phyloP scores from a whole-genome alignment of 768 basidiomycete species.

The Auriscalpium microsporum region DNA sequence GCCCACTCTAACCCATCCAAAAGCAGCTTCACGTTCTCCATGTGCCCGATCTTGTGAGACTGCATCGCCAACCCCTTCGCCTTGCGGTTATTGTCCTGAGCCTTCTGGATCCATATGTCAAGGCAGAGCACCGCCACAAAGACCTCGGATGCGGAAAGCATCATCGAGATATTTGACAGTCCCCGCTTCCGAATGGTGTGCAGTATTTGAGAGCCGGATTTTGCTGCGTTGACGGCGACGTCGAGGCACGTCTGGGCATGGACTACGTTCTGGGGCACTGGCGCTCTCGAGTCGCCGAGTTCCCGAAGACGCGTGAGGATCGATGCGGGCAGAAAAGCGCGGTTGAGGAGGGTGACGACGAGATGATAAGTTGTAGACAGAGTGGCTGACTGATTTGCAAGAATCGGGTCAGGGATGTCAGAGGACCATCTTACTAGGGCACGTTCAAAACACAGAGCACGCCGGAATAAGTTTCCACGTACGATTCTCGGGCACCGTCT shows the following conservation, averaged over 20 bases:
- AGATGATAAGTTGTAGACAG: conserved; percentile 44
- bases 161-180: conserved; percentile 11
- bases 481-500: conserved; percentile 23
- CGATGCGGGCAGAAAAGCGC: conserved; percentile 57
- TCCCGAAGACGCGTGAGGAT: conserved; percentile 1
- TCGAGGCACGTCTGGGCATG: conserved; percentile 9
- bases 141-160: conserved; percentile 9
- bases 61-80: background rate
- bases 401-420: conserved; percentile 26
- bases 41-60: background rate
- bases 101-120: conserved; percentile 11
- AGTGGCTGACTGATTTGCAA: conserved; percentile 35
- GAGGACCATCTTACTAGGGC: conserved; percentile 35
- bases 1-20: conserved; percentile 12
- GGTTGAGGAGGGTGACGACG: conserved; percentile 66
- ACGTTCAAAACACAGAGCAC: background rate
- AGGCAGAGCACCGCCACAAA: conserved; percentile 9
- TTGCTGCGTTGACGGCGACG: conserved; percentile 9
- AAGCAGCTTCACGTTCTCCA: conserved; percentile 8
- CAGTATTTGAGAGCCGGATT: conserved; percentile 6
- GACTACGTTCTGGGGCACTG: background rate
- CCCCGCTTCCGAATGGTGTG: conserved; percentile 5
- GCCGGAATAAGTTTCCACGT: conserved; percentile 3
- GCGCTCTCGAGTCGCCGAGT: background rate
- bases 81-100: background rate